Evolutionary conservation across 106 monocot genomes (phyloP).

Genomic region (Acanthochlamys bracteata): DNA sequence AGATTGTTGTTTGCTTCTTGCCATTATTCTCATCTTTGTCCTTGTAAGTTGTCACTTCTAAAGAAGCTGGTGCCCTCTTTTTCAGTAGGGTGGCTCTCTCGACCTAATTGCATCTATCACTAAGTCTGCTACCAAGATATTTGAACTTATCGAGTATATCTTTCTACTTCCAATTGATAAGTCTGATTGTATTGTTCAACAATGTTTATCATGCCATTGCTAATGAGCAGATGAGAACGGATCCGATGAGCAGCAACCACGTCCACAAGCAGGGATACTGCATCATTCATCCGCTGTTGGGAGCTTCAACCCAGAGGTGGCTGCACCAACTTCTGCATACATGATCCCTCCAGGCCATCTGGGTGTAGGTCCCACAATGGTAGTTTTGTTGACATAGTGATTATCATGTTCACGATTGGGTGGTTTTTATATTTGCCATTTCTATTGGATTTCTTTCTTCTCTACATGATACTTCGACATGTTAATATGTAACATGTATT

Average conservation of each 20-base stretch:
- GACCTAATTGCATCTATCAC: too few species aligned
- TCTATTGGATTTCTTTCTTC: not conserved
- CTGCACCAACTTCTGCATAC: slow-evolving; percentile 24
- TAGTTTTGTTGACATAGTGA: slow-evolving; percentile 1
- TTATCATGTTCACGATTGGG: not conserved
- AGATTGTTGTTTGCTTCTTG: too few species aligned
- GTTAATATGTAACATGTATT: too few species aligned
- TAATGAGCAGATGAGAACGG: slow-evolving; percentile 23
- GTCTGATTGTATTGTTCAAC: not conserved
- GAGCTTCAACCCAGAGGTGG: slow-evolving; percentile 18
- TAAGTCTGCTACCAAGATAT: too few species aligned
- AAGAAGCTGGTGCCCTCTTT: too few species aligned
- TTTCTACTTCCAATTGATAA: not conserved
- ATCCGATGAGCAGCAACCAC: slow-evolving; percentile 32
- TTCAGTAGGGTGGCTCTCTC: too few species aligned
- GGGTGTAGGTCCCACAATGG: slow-evolving; percentile 22
- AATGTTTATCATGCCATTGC: not conserved
- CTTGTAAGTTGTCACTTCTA: too few species aligned
- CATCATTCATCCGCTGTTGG: slow-evolving; percentile 9
- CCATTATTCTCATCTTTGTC: too few species aligned
- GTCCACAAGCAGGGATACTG: slow-evolving; percentile 22
- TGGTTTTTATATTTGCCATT: not conserved
- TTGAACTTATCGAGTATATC: not conserved
- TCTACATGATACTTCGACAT: too few species aligned
- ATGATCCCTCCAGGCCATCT: slow-evolving; percentile 17